Conservation (phyloP, 106 monocot genomes). For the Dactylorhiza incarnata region DNA sequence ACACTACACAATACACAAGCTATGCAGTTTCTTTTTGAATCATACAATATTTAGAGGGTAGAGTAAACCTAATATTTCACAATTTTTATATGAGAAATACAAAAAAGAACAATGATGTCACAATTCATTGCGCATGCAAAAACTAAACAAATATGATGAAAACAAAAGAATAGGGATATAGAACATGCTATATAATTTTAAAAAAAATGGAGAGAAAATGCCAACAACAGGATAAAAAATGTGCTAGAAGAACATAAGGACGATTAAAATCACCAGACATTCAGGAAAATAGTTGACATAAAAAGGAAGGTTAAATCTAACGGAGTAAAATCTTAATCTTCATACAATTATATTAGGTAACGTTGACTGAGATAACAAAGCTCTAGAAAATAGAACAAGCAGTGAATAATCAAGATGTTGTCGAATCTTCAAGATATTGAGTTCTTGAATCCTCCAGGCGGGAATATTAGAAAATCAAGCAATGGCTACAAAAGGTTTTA, state of each 20-base stretch:
- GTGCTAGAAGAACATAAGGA: neutral
- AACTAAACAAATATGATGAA: neutral
- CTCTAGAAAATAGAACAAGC: too few species aligned
- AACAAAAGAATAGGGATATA: neutral
- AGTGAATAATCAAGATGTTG: too few species aligned
- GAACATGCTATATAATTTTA: neutral
- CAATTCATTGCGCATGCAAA: neutral
- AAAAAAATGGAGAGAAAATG: neutral
- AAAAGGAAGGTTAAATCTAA: neutral
- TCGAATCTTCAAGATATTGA: too few species aligned
- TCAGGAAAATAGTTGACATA: neutral
- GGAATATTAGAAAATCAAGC: too few species aligned
- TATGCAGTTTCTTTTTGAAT: neutral
- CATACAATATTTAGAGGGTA: neutral
- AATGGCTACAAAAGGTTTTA: too few species aligned
- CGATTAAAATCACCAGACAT: neutral
- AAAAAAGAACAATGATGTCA: neutral
- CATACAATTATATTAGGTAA: neutral
- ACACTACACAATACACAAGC: slow-evolving; percentile 1
- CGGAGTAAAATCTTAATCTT: neutral
- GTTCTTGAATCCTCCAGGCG: too few species aligned
- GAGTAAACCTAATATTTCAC: neutral
- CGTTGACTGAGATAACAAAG: neutral
- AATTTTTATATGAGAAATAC: neutral
- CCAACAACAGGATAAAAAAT: neutral